Evolutionary conservation across 345 rosid genomes (phyloP), one percentile per base, ranked within the genome.

Genomic region (Clarkia xantiana): DNA sequence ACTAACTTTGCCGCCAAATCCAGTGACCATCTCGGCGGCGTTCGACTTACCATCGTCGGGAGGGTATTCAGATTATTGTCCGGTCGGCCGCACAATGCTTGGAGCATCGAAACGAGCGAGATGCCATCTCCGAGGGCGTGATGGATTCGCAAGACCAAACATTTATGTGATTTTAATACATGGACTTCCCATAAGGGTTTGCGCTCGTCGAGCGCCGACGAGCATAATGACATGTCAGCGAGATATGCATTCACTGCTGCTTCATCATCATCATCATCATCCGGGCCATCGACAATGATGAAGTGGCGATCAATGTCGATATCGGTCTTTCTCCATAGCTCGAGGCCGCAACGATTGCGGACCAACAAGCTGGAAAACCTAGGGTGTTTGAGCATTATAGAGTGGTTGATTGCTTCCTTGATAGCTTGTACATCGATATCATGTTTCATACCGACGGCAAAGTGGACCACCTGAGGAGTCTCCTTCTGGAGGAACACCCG

Each of bases 281-380:
- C 13, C 18, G 18, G 45, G 39, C 47, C 22, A 19, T 55, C 45
- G 46, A 72, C 62, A 16, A 54, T 18, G 8, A 72, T 25, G 17
- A 78, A 11, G 44, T 72, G 78, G 1, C 49, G 62, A 47, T 75
- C 71, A 18, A 75, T 18, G 53, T 78, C 79, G 22, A 77, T 11
- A 13, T 66, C 47, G 39, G 76, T 73, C 48, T 46, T 62, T 40
- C 67, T 55, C 89, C 89, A 78, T 54, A 53, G 63, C 54, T 81
- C 82, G 12, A 14, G 15, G 8, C 80, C 76, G 1, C 44, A 47
- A 2, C 41, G 44, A 71, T 81, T 78, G 0, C 71, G 70, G 0
- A 77, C 79, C 40, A 75, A 8, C 19, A 77, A 55, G 67, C 83
- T 75, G 29, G 62, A 44, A 62, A 77, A 81, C 41, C 84, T 50